Percentiles rank a stretch among this genome's conserved stretches.
phyloP scores from a whole-genome alignment of 345 rosid species.

The Firmiana major region DNA sequence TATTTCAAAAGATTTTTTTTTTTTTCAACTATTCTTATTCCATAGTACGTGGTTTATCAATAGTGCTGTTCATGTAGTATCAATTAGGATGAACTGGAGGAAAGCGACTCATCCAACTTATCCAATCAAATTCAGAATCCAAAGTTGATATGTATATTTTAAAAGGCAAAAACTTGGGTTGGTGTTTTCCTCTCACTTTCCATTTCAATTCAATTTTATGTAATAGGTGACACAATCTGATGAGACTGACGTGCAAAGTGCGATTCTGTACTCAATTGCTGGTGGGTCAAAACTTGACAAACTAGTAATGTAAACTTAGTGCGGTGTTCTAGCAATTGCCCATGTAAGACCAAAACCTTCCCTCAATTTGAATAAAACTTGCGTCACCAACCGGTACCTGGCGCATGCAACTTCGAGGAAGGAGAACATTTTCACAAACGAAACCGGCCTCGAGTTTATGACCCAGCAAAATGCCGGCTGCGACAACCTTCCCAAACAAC shows the following conservation, averaged over 20 bases:
- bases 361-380: background rate
- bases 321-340: background rate
- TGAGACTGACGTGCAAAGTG: background rate
- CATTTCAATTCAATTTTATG: background rate
- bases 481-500: constrained; percentile 18
- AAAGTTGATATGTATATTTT: background rate
- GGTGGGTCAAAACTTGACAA: constrained; percentile 8
- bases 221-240: background rate
- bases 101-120: background rate
- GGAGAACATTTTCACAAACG: background rate
- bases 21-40: background rate
- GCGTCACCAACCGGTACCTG: background rate
- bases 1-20: background rate
- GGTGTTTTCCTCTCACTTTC: background rate
- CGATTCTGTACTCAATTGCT: background rate
- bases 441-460: background rate
- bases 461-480: constrained; percentile 9
- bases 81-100: background rate
- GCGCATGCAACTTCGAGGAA: constrained; percentile 21
- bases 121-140: background rate
- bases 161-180: background rate
- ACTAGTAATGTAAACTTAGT: background rate
- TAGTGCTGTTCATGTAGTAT: background rate
- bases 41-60: background rate
- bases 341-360: background rate